Evolutionary conservation across 208 protist species (phyloP), one percentile per base, ranked within the genome.

Genomic region (Trypanosomatidae sp.): DNA sequence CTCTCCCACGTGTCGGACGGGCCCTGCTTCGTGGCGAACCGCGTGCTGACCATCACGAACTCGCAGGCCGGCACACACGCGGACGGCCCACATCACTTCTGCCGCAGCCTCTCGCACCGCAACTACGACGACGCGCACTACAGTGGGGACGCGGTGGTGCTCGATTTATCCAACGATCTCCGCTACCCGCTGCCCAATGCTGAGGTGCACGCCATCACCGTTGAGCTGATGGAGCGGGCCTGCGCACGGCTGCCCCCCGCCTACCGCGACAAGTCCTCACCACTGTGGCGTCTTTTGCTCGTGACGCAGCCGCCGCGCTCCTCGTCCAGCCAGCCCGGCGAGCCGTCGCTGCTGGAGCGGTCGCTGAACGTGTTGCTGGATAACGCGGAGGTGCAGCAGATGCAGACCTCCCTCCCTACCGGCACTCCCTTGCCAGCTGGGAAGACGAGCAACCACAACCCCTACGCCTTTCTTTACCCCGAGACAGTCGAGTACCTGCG

Each of bases 31-130:
- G 91, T 96, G 7, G 80, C 78, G 28, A 80, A 81, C 65, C 76
- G 66, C 28, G 65, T 94, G 12, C 36, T 94, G 15, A 76, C 68
- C 56, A 77, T 93, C 44, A 85, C 86, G 12, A 94, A 89, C 79
- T 87, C 85, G 30, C 91, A 96, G 60, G 88, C 85, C 25, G 88
- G 89, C 39, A 93, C 86, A 36, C 91, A 96, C 73, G 86, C 86
- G n/a, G 89, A 94, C 74, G 87, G 76, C 22, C 88, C 92, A 2
- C 62, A 74, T 44, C 86, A 92, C 71, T 93, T 91, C 73, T 85
- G 59, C 47, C 79, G 71, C 65, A 77, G 77, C 49, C 67, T 77
- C 8, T 74, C 71, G 0, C 60, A 58, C 50, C 46, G 66, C n/a
- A 76, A 80, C 25, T 93, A 83, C 73, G 74, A 88, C 58, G 71